phyloP scores from a whole-genome alignment of 1,284 basidiomycete species.

The Entoloma clypeatum region DNA sequence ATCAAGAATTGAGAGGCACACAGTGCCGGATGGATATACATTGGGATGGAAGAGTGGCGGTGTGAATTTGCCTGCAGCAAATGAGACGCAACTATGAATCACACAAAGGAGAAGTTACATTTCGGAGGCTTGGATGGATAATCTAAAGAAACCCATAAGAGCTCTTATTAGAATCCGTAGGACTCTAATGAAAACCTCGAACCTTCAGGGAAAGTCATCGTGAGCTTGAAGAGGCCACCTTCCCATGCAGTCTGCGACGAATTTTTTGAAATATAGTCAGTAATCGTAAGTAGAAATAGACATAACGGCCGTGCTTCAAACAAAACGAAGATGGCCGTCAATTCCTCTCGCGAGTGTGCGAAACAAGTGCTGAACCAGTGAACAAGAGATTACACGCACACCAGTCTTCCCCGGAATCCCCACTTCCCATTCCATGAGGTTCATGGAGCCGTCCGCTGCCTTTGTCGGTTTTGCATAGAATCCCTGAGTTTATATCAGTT shows the following conservation, averaged over 20 bases:
- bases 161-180: constrained; percentile 9
- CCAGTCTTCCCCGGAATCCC: constrained; percentile 86
- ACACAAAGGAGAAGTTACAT: constrained; percentile 49
- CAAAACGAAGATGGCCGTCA: too few species aligned
- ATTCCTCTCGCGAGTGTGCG: too few species aligned
- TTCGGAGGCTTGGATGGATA: constrained; percentile 96
- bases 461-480: constrained; percentile 95
- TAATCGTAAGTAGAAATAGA: background rate
- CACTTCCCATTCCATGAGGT: constrained; percentile 98
- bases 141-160: constrained; percentile 44
- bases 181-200: constrained; percentile 18
- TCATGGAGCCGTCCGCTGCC: constrained; percentile 87
- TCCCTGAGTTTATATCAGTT: constrained; percentile 53
- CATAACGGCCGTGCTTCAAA: constrained; percentile 1
- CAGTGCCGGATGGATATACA: constrained; percentile 97
- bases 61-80: constrained; percentile 83
- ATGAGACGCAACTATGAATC: background rate
- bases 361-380: too few species aligned
- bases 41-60: constrained; percentile 98
- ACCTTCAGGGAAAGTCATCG: constrained; percentile 96
- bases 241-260: constrained; percentile 88
- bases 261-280: background rate
- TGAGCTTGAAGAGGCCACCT: constrained; percentile 89
- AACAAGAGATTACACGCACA: too few species aligned
- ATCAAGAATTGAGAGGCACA: constrained; percentile 96